Percentiles rank a stretch among this genome's conserved stretches.
phyloP scores from a whole-genome alignment of 2,329 filamentous ascomycete genomes.

The Colletotrichum sp. region DNA sequence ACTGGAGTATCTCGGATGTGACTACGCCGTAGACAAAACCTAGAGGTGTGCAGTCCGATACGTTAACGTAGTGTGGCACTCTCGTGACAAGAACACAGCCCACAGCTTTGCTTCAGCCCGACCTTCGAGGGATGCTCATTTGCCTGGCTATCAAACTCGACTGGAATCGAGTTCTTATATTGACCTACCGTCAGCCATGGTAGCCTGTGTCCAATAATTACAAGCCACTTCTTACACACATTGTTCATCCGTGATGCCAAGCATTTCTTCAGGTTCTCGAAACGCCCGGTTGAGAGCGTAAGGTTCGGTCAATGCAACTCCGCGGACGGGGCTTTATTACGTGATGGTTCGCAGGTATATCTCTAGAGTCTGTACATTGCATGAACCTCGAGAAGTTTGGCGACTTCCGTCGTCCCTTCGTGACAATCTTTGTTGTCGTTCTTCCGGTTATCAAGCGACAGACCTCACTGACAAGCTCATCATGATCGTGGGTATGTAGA shows the following conservation, averaged over 20 bases:
- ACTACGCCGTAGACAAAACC: not conserved
- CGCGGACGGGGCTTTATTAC: not conserved
- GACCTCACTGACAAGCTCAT: not conserved
- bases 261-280: not conserved
- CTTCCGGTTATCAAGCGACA: not conserved
- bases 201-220: not conserved
- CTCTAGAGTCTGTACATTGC: not conserved
- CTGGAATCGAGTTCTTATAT: not conserved
- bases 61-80: accelerated
- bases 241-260: not conserved
- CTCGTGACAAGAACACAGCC: not conserved
- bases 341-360: not conserved
- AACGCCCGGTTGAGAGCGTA: not conserved
- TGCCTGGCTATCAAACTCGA: not conserved
- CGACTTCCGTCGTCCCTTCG: not conserved
- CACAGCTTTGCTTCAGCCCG: accelerated
- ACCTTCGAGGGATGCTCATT: not conserved
- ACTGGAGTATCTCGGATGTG: not conserved
- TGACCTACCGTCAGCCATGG: not conserved
- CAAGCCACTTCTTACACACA: not conserved
- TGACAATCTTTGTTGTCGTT: not conserved
- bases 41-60: not conserved
- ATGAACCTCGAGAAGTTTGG: not conserved
- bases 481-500: not conserved
- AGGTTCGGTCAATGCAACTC: not conserved